Evolutionary conservation across 768 basidiomycete genomes (phyloP).

Genomic region (Cystobasidium tubakii): DNA sequence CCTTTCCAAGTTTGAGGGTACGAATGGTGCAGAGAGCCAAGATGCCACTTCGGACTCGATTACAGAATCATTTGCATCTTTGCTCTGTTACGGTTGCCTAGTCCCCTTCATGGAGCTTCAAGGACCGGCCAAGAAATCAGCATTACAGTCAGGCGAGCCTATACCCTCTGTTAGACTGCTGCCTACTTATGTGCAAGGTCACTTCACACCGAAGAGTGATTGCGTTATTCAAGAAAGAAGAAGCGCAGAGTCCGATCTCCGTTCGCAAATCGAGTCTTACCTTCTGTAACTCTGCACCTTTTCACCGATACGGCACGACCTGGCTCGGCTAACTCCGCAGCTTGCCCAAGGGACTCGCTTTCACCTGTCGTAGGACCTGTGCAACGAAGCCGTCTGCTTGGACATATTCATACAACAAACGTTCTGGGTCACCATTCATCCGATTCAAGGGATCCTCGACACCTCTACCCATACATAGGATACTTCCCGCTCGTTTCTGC

Average conservation of each 20-base stretch:
- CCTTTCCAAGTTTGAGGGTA: neutral
- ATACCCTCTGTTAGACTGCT: neutral
- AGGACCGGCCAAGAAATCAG: neutral
- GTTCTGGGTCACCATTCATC: no score
- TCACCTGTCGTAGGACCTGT: no score
- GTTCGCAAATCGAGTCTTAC: neutral
- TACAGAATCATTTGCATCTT: neutral
- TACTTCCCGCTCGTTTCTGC: no score
- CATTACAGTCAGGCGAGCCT: neutral
- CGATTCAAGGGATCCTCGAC: no score
- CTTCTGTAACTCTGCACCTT: neutral
- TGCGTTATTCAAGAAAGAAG: neutral
- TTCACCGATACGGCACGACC: neutral
- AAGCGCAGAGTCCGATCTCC: neutral
- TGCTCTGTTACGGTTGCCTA: slow-evolving; percentile 32
- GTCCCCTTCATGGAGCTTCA: slow-evolving; percentile 27
- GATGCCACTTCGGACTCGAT: neutral
- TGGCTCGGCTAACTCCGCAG: no score
- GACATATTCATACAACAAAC: no score
- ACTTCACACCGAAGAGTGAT: no score
- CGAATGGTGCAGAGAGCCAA: neutral
- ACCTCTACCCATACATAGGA: no score
- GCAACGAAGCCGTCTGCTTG: no score
- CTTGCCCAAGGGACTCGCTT: no score
- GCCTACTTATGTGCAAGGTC: neutral